Evolutionary conservation across 2,329 filamentous ascomycete species (phyloP), one percentile per base, ranked within the genome.

Genomic region (Neonectria magnoliae): DNA sequence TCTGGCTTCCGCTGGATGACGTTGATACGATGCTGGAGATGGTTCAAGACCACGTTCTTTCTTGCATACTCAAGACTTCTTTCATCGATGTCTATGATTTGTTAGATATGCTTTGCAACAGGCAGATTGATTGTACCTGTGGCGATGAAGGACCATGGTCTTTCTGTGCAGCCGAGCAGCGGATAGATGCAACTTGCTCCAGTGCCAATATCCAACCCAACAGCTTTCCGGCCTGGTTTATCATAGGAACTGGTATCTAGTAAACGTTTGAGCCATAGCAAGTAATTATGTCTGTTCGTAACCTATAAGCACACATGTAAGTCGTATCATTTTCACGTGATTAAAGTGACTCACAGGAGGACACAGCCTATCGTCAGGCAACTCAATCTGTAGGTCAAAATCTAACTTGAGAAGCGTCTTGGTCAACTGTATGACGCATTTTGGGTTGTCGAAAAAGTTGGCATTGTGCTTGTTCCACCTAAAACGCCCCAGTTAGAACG

Each of bases 161-260:
- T 85, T 64, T 91, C 87, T 0, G 83, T 78, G 71, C 91, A 93
- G 20, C 90, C 93, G 1, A 99, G 84, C 1, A 98, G 85, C 2
- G 94, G 91, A 75, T 98, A 99, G 71, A 99, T 97, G 72, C 91
- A 91, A 71, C 93, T 97, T 16, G 95, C 93, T 2, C 96, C 96
- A 1, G 94, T 97, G 44, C 96, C 96, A 66, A 98, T 91, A 70
- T 97, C 94, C 2, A 97, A 80, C 0, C 95, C 94, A 0, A 85
- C 76, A 2, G 93, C 82, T 45, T 84, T 80, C n/a, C 86, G 81
- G 1, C 75, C 75, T 2, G 77, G 75, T 3, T 77, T 73, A 2
- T 85, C 79, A 69, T 88, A 90, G 0, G 81, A 82, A 0, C 90
- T 91, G 1, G 88, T 90, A 73, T 97, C 93, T 7, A 98, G 76